phyloP scores from a whole-genome alignment of 352 stramenopile species.

The Phytopythium ostracodes region DNA sequence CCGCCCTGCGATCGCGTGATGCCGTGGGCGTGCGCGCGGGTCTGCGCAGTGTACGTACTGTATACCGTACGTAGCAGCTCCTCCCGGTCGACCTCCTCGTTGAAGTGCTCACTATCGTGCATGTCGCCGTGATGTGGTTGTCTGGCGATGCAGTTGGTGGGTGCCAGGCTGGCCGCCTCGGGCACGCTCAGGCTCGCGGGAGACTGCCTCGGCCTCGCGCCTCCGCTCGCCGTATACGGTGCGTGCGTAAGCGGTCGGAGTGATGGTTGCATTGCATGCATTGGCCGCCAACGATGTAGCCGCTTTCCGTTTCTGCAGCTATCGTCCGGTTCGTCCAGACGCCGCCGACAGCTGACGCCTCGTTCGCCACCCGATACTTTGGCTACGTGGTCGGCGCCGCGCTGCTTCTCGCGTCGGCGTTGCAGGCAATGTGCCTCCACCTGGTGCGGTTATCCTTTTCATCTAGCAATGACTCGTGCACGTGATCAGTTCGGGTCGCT shows the following conservation, averaged over 20 bases:
- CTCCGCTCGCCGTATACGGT: conserved; percentile 31
- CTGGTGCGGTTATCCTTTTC: too few species aligned
- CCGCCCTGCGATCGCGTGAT: neutral
- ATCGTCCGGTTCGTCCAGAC: conserved; percentile 71
- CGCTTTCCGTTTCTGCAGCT: conserved; percentile 12
- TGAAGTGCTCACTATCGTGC: neutral
- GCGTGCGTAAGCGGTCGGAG: neutral
- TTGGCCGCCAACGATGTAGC: too few species aligned
- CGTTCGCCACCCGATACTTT: conserved; percentile 24
- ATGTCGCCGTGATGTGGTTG: neutral
- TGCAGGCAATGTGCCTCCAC: conserved; percentile 61
- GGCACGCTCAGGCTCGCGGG: conserved; percentile 91
- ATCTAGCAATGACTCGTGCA: too few species aligned
- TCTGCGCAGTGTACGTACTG: neutral
- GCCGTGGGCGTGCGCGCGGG: neutral
- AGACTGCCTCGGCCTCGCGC: conserved; percentile 90
- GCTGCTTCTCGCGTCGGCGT: conserved; percentile 38
- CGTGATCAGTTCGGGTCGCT: too few species aligned
- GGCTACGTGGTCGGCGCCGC: conserved; percentile 47
- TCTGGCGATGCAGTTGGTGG: neutral
- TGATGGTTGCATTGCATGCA: too few species aligned
- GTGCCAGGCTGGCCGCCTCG: conserved; percentile 23
- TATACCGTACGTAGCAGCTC: too few species aligned
- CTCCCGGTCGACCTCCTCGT: neutral
- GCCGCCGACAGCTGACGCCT: conserved; percentile 19